Percentiles rank a stretch among this genome's conserved stretches.
phyloP scores from a whole-genome alignment of 208 protist genomes.

The Strigomonas culicis region DNA sequence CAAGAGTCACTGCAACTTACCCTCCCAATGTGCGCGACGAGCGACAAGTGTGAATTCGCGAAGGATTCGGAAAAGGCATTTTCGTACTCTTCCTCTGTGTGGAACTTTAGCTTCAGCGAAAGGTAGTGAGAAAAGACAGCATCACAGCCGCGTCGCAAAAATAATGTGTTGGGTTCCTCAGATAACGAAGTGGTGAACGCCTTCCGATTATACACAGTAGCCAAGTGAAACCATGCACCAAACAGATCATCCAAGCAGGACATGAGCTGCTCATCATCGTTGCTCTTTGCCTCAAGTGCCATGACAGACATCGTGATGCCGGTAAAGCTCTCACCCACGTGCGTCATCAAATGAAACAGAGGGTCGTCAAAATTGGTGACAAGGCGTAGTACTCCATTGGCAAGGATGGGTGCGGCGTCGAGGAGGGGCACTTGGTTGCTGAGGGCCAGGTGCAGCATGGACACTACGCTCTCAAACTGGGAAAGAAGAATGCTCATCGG shows the following conservation, averaged over 20 bases:
- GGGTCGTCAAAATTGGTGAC: slow-evolving; percentile 36
- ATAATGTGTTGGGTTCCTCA: too few relatives aligned
- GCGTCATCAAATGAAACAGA: slow-evolving; percentile 20
- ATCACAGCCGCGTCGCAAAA: too few relatives aligned
- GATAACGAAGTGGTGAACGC: too few relatives aligned
- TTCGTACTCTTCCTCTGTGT: slow-evolving; percentile 41
- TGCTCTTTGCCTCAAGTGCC: slow-evolving; percentile 22
- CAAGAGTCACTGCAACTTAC: slow-evolving; percentile 24
- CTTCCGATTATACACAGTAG: too few relatives aligned
- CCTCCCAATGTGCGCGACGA: slow-evolving; percentile 62
- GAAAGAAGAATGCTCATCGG: slow-evolving; percentile 25
- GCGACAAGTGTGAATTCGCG: slow-evolving; percentile 58
- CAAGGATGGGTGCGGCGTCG: slow-evolving; percentile 29
- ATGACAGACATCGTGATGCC: neutral
- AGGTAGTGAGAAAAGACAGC: too few relatives aligned
- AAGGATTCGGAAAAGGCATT: slow-evolving; percentile 59
- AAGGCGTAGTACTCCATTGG: slow-evolving; percentile 32
- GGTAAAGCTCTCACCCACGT: too few relatives aligned
- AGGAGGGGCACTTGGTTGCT: slow-evolving; percentile 11
- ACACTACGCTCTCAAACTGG: slow-evolving; percentile 27
- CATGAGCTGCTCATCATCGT: slow-evolving; percentile 59
- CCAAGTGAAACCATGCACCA: slow-evolving; percentile 35
- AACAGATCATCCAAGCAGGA: slow-evolving; percentile 66
- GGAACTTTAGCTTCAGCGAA: too few relatives aligned
- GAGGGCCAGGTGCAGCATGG: slow-evolving; percentile 25